phyloP scores from a whole-genome alignment of 2,329 filamentous ascomycete genomes.

The Knoxdaviesia proteae region DNA sequence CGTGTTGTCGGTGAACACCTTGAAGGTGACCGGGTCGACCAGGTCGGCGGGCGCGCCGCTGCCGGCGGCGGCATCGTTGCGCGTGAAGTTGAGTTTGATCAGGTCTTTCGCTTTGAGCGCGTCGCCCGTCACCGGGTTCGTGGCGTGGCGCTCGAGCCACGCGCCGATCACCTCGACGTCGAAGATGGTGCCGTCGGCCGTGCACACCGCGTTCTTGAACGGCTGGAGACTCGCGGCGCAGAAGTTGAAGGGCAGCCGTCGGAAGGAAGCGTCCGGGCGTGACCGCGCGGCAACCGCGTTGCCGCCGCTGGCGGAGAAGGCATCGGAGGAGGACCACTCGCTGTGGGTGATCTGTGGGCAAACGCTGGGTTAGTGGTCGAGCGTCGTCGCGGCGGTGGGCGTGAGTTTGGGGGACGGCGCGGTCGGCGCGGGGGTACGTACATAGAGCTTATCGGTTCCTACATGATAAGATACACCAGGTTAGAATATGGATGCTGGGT shows the following conservation, averaged over 20 bases:
- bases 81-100: conserved; percentile 76
- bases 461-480: background rate
- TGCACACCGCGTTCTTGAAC: conserved; percentile 89
- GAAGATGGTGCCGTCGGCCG: conserved; percentile 68
- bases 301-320: conserved; percentile 64
- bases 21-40: conserved; percentile 92
- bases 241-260: conserved; percentile 89
- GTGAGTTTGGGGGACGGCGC: background rate
- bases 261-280: conserved; percentile 43
- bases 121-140: conserved; percentile 72
- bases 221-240: conserved; percentile 92
- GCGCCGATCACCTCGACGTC: conserved; percentile 85
- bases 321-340: conserved; percentile 85
- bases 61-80: conserved; percentile 53
- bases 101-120: conserved; percentile 64
- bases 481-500: background rate
- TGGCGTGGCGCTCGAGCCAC: conserved; percentile 85
- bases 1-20: conserved; percentile 94
- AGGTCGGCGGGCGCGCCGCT: conserved; percentile 45
- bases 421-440: conserved; percentile 7
- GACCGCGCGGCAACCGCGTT: conserved; percentile 37
- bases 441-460: conserved; percentile 25
- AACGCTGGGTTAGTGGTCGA: conserved; percentile 1
- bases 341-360: conserved; percentile 62
- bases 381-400: too few species aligned